Base-by-base conservation (phyloP, 2,329 filamentous ascomycete genomes). In the Alternaria viburni region DNA sequence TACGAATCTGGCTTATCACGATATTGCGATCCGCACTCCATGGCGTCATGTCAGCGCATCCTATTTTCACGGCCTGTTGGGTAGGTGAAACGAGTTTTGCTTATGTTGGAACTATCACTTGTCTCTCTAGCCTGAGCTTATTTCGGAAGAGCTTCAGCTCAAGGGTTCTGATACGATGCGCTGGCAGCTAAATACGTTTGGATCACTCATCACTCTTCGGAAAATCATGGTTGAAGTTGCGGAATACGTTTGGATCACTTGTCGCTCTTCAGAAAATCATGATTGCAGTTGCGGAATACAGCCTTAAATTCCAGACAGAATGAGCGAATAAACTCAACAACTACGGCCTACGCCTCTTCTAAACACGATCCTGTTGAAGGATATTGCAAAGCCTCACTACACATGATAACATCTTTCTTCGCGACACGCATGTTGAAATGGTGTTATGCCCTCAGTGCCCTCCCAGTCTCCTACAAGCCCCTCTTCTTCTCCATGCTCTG, bases 341-440 rank as follows among this genome's bases (percentile, higher is more conserved):
- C 36, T 41, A 10, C 36, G 5, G n/a, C 8, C 36, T 41, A 44
- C 44, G 54, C 15, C 25, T 19, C 10, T 41, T 7, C 36, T 10
- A 43, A 56, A 43, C 11, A 52, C 2, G 50, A 25, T 68, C 64
- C 70, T 74, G 71, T 74, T 74, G 71, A 73, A 74, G 70, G 64
- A 69, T 44, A 32, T 50, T 7, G n/a, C 15, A 17, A 25, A 54
- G 6, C 12, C 21, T 36, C 6, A 28, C 6, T 19, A 43, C 19
- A 52, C 50, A 32, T 49, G 32, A 46, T 21, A 41, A n/a, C 41
- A 23, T 25, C 28, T 57, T 56, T 17, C 30, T 45, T 36, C 0
- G 50, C 68, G 64, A 59, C 52, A 32, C 54, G 61, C 54, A 59
- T 75, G 74, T 76, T 76, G 73, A 73, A 74, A 49, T 65, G 57